Percentiles rank a stretch among this genome's conserved stretches.
These are phyloP conservation scores for Cryptococcus sp. DNA, from an alignment of 1,284 basidiomycete species.

Conservation along the genomic window DNA sequence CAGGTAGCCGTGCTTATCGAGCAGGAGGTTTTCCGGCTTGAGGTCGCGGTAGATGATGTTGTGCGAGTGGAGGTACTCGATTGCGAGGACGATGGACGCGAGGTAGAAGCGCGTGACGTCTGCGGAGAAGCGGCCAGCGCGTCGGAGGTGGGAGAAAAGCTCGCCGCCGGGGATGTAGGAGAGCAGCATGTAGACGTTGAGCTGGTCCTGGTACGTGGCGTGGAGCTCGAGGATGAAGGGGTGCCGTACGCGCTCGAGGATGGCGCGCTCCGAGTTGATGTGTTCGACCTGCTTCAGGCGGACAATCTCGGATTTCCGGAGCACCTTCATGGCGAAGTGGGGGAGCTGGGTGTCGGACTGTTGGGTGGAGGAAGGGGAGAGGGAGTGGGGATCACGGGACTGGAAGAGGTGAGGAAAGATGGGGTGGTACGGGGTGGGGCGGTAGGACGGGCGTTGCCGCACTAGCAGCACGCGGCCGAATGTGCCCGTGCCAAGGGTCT, in stretches of 20 bases:
- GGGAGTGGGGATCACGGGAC: constrained; percentile 38
- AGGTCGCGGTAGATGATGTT: constrained; percentile 56
- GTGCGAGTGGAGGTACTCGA: constrained; percentile 52
- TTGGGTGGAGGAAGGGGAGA: constrained; percentile 40
- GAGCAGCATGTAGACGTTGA: constrained; percentile 57
- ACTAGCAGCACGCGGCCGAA: constrained; percentile 51
- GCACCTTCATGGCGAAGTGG: constrained; percentile 56
- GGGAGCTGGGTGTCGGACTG: constrained; percentile 46
- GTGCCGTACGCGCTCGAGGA: constrained; percentile 55
- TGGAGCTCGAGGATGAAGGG: constrained; percentile 59
- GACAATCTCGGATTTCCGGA: constrained; percentile 55
- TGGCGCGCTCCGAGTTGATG: constrained; percentile 56
- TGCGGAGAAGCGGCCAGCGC: constrained; percentile 52
- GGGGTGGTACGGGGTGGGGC: constrained; percentile 48
- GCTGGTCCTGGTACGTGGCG: constrained; percentile 52
- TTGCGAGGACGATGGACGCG: constrained; percentile 54
- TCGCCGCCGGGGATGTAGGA: constrained; percentile 57
- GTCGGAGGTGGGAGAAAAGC: constrained; percentile 54
- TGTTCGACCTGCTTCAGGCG: constrained; percentile 58
- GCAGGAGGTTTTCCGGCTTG: constrained; percentile 55
- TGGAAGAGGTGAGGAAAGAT: constrained; percentile 49
- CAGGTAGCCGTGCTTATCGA: constrained; percentile 51
- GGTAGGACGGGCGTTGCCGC: constrained; percentile 46
- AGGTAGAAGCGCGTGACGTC: constrained; percentile 57
- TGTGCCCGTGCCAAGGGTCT: constrained; percentile 51